phyloP scores from a whole-genome alignment of 331 rosid genomes.

The Dryas integrifolia region DNA sequence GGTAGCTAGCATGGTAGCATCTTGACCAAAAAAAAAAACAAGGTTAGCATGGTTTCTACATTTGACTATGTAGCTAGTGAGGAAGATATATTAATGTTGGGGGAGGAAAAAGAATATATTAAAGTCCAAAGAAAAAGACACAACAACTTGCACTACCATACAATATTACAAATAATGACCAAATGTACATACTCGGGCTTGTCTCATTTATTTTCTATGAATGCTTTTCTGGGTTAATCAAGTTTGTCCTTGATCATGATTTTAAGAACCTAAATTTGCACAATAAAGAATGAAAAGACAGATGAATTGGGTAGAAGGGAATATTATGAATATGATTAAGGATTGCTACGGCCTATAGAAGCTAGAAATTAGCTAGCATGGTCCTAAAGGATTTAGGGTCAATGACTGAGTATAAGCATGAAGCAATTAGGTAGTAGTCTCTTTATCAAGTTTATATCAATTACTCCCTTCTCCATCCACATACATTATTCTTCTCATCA shows the following conservation, averaged over 20 bases:
- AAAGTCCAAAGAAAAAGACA: background rate
- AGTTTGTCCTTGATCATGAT: background rate
- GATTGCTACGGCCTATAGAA: background rate
- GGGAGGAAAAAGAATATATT: background rate
- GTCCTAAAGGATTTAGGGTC: background rate
- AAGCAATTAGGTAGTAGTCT: conserved; percentile 11
- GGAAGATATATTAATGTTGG: background rate
- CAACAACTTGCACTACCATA: background rate
- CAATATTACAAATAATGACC: no score
- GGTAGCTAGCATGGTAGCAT: no score
- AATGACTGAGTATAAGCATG: background rate
- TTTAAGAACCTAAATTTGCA: background rate
- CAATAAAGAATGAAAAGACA: background rate
- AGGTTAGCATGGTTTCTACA: background rate
- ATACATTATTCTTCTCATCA: conserved; percentile 47
- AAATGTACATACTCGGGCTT: background rate
- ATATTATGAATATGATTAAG: background rate
- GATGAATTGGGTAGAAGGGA: background rate
- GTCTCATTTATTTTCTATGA: background rate
- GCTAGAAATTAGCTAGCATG: background rate
- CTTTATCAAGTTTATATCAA: background rate
- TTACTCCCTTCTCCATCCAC: conserved; percentile 22
- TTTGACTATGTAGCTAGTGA: background rate
- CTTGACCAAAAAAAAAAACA: no score
- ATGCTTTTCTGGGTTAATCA: background rate